phyloP scores from a whole-genome alignment of 2,329 filamentous ascomycete genomes.

The Purpureocillium lavendulum region DNA sequence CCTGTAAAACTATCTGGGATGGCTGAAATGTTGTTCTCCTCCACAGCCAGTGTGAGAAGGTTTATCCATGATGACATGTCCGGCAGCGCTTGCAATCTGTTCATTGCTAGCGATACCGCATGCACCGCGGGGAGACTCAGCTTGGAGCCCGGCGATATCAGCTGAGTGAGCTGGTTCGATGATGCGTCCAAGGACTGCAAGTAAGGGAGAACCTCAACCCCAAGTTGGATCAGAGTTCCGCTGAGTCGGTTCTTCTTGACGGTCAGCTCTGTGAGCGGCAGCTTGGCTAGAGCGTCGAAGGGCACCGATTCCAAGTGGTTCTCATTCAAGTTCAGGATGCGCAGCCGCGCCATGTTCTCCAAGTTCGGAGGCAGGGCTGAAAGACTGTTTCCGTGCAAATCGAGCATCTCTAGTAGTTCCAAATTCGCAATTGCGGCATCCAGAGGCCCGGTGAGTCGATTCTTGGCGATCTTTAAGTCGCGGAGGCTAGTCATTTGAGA shows the following conservation, averaged over 20 bases:
- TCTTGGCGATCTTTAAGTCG: constrained; percentile 76
- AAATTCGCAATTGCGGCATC: constrained; percentile 56
- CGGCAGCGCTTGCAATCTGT: constrained; percentile 66
- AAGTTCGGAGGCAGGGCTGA: constrained; percentile 61
- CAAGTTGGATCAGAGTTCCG: constrained; percentile 60
- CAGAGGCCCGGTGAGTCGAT: constrained; percentile 62
- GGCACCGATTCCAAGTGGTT: constrained; percentile 69
- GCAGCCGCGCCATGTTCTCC: constrained; percentile 58
- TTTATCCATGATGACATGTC: constrained; percentile 65
- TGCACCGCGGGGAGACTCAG: constrained; percentile 65
- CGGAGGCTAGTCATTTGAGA: constrained; percentile 63
- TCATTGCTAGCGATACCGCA: constrained; percentile 69
- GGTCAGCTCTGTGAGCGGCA: constrained; percentile 66
- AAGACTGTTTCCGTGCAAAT: constrained; percentile 74
- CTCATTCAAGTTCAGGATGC: constrained; percentile 69
- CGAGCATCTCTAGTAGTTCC: constrained; percentile 65
- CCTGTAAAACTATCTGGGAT: constrained; percentile 70
- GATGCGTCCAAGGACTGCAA: constrained; percentile 74
- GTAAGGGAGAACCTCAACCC: constrained; percentile 47
- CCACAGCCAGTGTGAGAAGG: constrained; percentile 64
- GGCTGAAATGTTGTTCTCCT: constrained; percentile 70
- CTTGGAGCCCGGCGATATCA: constrained; percentile 32
- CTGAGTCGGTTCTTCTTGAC: constrained; percentile 71
- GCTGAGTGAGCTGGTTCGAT: constrained; percentile 59
- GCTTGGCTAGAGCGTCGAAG: constrained; percentile 55